Evolutionary conservation across 2,329 filamentous ascomycete species (phyloP).

Genomic region (Colletotrichum sublineola): DNA sequence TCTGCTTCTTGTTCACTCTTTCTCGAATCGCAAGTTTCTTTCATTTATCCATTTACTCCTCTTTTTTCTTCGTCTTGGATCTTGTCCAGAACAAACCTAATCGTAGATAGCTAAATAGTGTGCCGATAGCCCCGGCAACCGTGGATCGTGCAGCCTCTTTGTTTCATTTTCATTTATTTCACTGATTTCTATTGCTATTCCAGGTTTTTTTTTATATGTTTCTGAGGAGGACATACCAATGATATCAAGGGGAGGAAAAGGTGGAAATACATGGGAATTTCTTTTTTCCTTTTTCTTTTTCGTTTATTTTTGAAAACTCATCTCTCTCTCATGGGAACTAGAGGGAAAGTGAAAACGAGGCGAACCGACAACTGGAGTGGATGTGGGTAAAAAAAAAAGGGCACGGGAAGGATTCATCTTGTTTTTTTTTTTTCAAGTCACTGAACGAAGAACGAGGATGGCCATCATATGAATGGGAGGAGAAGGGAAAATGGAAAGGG

Average conservation of each 20-base stretch:
- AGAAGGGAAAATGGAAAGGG: background rate
- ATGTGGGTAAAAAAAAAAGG: background rate
- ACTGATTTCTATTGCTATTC: too few species aligned
- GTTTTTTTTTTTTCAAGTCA: background rate
- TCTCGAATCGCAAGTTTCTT: constrained; percentile 1
- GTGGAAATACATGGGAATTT: constrained; percentile 15
- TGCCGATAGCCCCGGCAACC: background rate
- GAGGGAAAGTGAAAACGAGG: background rate
- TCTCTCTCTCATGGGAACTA: background rate
- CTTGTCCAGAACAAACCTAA: constrained; percentile 27
- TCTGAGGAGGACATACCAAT: constrained; percentile 42
- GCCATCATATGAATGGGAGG: background rate
- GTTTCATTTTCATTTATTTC: constrained; percentile 3
- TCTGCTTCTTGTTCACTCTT: background rate
- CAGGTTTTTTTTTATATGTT: background rate
- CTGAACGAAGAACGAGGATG: background rate
- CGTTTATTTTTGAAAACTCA: background rate
- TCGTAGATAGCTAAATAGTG: constrained; percentile 42
- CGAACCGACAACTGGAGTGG: background rate
- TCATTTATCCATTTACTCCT: background rate
- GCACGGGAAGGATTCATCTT: background rate
- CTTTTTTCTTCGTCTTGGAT: background rate
- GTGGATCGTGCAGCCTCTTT: background rate
- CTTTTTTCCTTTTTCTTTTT: background rate
- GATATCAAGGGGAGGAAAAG: constrained; percentile 43